Conservation (phyloP, 225 moss, liverwort and hornwort genomes). For the Asterella californica region DNA sequence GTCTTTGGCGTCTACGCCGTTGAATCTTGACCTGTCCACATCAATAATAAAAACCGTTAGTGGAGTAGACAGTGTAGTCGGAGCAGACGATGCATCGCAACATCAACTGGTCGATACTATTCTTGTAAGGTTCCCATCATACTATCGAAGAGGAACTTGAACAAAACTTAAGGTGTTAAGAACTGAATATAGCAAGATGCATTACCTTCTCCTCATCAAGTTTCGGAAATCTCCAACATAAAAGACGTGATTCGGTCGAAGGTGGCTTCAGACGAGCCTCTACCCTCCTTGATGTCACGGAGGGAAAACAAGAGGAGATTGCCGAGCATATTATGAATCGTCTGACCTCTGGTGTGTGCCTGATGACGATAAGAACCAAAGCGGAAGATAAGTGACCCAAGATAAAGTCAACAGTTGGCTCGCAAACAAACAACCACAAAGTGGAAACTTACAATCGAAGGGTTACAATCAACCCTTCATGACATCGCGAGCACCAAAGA, state of each 20-base stretch:
- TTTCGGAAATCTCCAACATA: conserved; percentile 59
- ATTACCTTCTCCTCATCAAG: conserved; percentile 45
- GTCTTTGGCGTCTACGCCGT: conserved; percentile 43
- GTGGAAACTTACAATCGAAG: neutral
- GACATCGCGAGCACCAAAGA: no score
- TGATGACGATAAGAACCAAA: neutral
- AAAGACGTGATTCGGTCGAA: conserved; percentile 38
- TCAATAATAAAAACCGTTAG: neutral
- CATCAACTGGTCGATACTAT: neutral
- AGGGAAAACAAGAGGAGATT: conserved; percentile 17
- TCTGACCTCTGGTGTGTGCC: conserved; percentile 11
- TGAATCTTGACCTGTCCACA: conserved; percentile 20
- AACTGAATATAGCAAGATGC: neutral
- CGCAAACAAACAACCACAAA: neutral
- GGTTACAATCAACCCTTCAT: neutral
- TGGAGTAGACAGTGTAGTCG: no score
- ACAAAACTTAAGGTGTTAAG: neutral
- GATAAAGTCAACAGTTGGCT: neutral
- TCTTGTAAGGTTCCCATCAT: neutral
- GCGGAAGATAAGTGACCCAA: neutral
- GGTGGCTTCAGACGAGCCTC: conserved; percentile 45
- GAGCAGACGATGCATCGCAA: neutral
- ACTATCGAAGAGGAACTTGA: neutral
- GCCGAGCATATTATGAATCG: conserved; percentile 21
- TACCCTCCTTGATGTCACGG: conserved; percentile 50